A percentile compares a stretch with the other conserved stretches of the same genome.
Conservation (phyloP, 768 basidiomycete genomes). For the Neoboletus brunneissimus region DNA sequence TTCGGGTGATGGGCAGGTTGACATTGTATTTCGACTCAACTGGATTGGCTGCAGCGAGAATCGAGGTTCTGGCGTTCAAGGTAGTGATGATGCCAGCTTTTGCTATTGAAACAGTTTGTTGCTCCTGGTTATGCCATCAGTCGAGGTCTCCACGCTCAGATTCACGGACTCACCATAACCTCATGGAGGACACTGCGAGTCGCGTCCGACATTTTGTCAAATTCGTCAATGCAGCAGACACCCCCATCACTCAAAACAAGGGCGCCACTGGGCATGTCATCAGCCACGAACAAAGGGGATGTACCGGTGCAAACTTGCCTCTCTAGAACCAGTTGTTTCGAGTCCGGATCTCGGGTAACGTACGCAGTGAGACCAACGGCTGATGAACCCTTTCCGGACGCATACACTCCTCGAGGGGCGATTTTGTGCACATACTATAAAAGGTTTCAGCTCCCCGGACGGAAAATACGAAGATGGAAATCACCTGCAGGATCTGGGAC, state of each 20-base stretch:
- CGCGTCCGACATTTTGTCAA: constrained; percentile 98
- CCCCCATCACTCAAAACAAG: constrained; percentile 94
- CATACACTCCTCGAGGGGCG: constrained; percentile 95
- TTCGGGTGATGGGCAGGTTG: constrained; percentile 86
- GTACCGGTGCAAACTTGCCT: constrained; percentile 50
- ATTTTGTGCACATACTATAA: constrained; percentile 96
- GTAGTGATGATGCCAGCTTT: constrained; percentile 99
- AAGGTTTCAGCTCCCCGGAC: neutral
- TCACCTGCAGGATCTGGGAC: constrained; percentile 88
- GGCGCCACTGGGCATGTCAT: constrained; percentile 61
- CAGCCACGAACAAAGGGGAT: neutral
- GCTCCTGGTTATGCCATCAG: constrained; percentile 61
- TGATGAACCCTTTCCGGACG: constrained; percentile 96
- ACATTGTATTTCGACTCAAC: constrained; percentile 95
- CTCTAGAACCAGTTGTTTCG: constrained; percentile 96
- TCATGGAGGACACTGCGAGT: constrained; percentile 98
- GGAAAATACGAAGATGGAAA: constrained; percentile 7
- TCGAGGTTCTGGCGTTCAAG: constrained; percentile 95
- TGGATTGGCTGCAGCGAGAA: constrained; percentile 96
- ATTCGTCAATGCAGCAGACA: constrained; percentile 98
- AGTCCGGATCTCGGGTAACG: constrained; percentile 96
- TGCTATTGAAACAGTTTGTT: constrained; percentile 99
- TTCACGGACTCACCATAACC: constrained; percentile 73
- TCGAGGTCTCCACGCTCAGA: neutral
- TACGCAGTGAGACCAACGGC: constrained; percentile 99